Evolutionary conservation across 768 basidiomycete genomes (phyloP), one percentile per base, ranked within the genome.

Genomic region (Symmetrospora coprosmae): DNA sequence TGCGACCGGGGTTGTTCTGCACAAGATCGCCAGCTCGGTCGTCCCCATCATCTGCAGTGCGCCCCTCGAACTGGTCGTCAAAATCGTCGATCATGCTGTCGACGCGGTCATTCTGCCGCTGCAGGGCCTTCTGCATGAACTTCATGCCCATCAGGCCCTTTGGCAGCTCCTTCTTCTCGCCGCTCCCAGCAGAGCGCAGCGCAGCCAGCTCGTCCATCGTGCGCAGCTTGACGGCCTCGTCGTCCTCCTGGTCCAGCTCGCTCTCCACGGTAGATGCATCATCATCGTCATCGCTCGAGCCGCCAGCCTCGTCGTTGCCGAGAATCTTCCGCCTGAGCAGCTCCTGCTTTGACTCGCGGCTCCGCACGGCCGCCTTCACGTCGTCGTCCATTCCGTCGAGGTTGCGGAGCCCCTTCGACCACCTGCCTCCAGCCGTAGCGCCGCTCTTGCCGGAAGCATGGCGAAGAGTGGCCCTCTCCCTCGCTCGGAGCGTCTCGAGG

Each of bases 61-160:
- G 71, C 4, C 69, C 70, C 17, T 74, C 71, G 39, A 73, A 71
- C 49, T 74, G 71, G 33, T 79, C 81, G 63, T 81, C 73, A 61
- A 92, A 81, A 66, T 86, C 84, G 58, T 86, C 85, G 4, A 79
- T 81, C 64, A 81, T 78, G 59, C 77, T 77, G 60, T 82, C 76
- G 1, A 79, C 81, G 52, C 77, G 76, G 8, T 71, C 75, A 66
- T 78, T 74, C 58, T 82, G 79, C 64, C 87, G 77, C 4, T 80
- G 80, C 75, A 85, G 82, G 0, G 88, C 91, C 45, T 90, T 84
- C 72, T 85, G 84, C 92, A 99, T 99, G 73, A 97, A 99, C 74
- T 94, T 96, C 94, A 97, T 96, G 64, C 81, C 79, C 71, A 94
- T 85, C 9, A 96, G 78, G 62, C 85, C 81, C 73, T 84, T 85